phyloP scores from a whole-genome alignment of 2,329 filamentous ascomycete genomes.

The Xylariaceae sp. region DNA sequence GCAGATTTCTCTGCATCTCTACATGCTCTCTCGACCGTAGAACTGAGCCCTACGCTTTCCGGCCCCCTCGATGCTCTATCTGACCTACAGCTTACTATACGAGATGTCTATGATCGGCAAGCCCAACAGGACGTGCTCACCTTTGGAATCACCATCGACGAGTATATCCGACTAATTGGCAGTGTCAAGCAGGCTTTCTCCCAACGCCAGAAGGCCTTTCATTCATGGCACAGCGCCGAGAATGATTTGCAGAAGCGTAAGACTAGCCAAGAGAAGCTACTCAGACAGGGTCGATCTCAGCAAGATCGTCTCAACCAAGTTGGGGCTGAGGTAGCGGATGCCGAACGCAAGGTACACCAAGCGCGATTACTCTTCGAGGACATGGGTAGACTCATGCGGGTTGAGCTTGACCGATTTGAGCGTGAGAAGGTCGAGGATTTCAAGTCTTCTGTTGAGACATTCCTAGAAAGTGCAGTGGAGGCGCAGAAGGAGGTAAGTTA shows the following conservation, averaged over 20 bases:
- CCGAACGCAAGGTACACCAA: slow-evolving; percentile 91
- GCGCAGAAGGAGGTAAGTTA: slow-evolving; percentile 91
- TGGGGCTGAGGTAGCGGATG: slow-evolving; percentile 91
- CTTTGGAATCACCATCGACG: slow-evolving; percentile 95
- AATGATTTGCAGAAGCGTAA: slow-evolving; percentile 90
- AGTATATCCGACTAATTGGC: slow-evolving; percentile 95
- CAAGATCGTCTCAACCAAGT: slow-evolving; percentile 94
- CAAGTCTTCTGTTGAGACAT: slow-evolving; percentile 97
- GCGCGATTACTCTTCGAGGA: slow-evolving; percentile 91
- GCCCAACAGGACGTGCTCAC: slow-evolving; percentile 97
- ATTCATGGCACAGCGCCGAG: slow-evolving; percentile 92
- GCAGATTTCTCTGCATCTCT: slow-evolving; percentile 92
- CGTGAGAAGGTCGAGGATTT: slow-evolving; percentile 98
- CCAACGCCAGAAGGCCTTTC: slow-evolving; percentile 93
- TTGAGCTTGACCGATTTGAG: slow-evolving; percentile 92
- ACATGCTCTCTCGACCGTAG: slow-evolving; percentile 90
- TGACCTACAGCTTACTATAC: slow-evolving; percentile 90
- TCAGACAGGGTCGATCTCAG: slow-evolving; percentile 92
- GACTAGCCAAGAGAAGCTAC: slow-evolving; percentile 88
- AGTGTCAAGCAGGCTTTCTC: slow-evolving; percentile 92
- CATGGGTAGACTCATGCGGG: slow-evolving; percentile 92
- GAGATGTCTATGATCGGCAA: slow-evolving; percentile 94
- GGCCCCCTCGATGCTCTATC: slow-evolving; percentile 90
- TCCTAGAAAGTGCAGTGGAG: slow-evolving; percentile 94
- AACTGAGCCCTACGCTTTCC: slow-evolving; percentile 87